These are phyloP conservation scores for Emmonsiellopsis sp. DNA, from an alignment of 2,329 filamentous ascomycete genomes.

Conservation along the genomic window DNA sequence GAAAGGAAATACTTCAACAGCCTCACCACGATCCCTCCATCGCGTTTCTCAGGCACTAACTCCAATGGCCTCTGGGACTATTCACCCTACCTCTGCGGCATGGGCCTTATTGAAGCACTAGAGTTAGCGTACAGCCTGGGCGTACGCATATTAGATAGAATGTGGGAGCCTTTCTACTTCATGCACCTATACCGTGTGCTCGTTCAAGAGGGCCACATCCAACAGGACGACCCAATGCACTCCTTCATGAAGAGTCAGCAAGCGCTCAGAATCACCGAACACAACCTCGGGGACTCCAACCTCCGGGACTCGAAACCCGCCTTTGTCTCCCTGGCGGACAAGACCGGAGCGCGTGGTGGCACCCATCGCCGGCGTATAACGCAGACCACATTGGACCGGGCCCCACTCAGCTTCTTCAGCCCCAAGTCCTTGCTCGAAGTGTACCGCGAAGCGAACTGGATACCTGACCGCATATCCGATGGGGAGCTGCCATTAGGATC, in stretches of 20 bases:
- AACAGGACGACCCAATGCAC: constrained; percentile 15
- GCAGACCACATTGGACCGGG: constrained; percentile 12
- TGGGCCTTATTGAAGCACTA: constrained; percentile 36
- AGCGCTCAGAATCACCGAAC: constrained; percentile 11
- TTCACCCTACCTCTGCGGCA: constrained; percentile 41
- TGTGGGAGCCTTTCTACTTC: constrained; percentile 30
- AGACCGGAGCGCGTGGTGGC: not conserved
- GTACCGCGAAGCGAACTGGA: constrained; percentile 26
- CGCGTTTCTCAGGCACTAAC: constrained; percentile 33
- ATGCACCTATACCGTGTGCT: constrained; percentile 43
- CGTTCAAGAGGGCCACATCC: constrained; percentile 32
- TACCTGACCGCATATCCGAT: constrained; percentile 28
- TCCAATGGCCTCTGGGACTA: constrained; percentile 40
- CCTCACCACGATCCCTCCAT: constrained; percentile 29
- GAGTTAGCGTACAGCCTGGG: constrained; percentile 27
- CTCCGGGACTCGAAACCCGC: constrained; percentile 20
- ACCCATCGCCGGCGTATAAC: constrained; percentile 2
- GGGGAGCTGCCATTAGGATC: constrained; percentile 19
- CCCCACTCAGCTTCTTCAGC: constrained; percentile 23
- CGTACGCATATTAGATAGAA: constrained; percentile 31
- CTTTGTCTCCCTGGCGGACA: constrained; percentile 1
- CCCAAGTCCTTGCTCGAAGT: constrained; percentile 23
- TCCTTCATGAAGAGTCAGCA: constrained; percentile 23
- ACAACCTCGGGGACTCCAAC: constrained; percentile 21
- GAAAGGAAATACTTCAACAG: constrained; percentile 27